Evolutionary conservation across 164 flowering plant species (phyloP), one percentile per base, ranked within the genome.

Genomic region (grape (Vitis vinifera)): DNA sequence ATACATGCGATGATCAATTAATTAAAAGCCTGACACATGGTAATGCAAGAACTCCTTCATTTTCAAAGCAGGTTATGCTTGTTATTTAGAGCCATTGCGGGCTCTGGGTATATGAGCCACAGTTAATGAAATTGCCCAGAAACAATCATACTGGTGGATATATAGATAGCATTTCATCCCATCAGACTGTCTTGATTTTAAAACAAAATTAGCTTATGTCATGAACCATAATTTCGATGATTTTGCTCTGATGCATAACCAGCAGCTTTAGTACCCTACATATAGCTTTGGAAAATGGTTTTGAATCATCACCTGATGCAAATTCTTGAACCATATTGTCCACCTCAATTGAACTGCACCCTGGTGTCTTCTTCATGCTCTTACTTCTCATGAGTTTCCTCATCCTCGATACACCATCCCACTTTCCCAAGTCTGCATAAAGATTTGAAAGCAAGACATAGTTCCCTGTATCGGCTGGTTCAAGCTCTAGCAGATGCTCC

Each of bases 391-490:
- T 84, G 31, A 78, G 64, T 64, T 78, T 84, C 81, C 88, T 83
- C 76, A 84, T 75, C 37, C 71, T 73, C 55, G 83, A 78, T 60
- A 84, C 87, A 4, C 72, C 81, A n/a, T 83, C 84, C 85, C 86
- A 81, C 68, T 69, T 75, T 8, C 85, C 85, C 9, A 79, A 70
- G 30, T 83, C 81, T 51, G 88, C 90, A 63, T 79, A 86, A 10
- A 83, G 76, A 63, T 83, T 84, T 14, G 87, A 78, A 17, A 86
- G 82, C 69, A 84, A 68, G 2, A 86, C 81, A 63, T 70, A 81
- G 71, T 84, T 84, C 31, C 88, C 88, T 1, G 79, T 70, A 31
- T 84, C 88, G 59, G 78, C 85, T 1, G 90, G 88, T 72, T 87
- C 87, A 50, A 83, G 83, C 77, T 78, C 85, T 58, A 63, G 15